Evolutionary conservation across 768 basidiomycete genomes (phyloP).

Genomic region (Pleurotus pulmonarius): DNA sequence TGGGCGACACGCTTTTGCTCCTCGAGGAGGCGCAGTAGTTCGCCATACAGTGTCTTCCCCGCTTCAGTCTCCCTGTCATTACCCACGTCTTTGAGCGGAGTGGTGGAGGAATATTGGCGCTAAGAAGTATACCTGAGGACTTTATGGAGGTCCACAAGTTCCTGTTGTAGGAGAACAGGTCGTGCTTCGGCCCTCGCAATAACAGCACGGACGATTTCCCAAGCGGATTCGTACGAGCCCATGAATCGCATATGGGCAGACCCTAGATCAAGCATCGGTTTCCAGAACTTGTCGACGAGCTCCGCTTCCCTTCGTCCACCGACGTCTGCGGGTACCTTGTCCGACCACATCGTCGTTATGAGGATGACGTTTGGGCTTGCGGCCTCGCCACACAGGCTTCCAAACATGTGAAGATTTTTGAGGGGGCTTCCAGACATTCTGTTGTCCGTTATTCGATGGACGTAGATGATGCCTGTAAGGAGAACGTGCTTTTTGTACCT

Average conservation of each 20-base stretch:
- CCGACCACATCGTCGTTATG: conserved; percentile 32
- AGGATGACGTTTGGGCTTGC: conserved; percentile 22
- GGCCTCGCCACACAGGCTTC: conserved; percentile 17
- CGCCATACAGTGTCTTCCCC: conserved; percentile 1
- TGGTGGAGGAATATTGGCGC: not conserved
- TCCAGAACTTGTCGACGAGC: conserved; percentile 8
- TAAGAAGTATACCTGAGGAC: conserved; percentile 11
- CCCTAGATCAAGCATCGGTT: conserved; percentile 5
- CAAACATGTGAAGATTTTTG: conserved; percentile 25
- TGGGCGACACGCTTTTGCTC: conserved; percentile 13
- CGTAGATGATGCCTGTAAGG: conserved; percentile 25
- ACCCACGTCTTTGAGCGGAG: too few species aligned
- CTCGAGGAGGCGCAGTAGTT: conserved; percentile 5
- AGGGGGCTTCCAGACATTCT: conserved; percentile 22
- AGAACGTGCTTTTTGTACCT: conserved; percentile 15
- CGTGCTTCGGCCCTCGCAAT: not conserved
- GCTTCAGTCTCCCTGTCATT: conserved; percentile 8
- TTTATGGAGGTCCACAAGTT: conserved; percentile 8
- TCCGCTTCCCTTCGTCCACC: conserved; percentile 7
- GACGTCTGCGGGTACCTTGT: conserved; percentile 19
- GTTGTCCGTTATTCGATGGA: conserved; percentile 21
- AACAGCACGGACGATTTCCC: conserved; percentile 9
- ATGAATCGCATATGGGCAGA: conserved; percentile 5
- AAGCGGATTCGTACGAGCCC: conserved; percentile 7
- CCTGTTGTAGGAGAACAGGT: conserved; percentile 10